These are phyloP conservation scores for Cercospora zeae-maydis DNA, from an alignment of 2,329 filamentous ascomycete species.

Conservation along the genomic window DNA sequence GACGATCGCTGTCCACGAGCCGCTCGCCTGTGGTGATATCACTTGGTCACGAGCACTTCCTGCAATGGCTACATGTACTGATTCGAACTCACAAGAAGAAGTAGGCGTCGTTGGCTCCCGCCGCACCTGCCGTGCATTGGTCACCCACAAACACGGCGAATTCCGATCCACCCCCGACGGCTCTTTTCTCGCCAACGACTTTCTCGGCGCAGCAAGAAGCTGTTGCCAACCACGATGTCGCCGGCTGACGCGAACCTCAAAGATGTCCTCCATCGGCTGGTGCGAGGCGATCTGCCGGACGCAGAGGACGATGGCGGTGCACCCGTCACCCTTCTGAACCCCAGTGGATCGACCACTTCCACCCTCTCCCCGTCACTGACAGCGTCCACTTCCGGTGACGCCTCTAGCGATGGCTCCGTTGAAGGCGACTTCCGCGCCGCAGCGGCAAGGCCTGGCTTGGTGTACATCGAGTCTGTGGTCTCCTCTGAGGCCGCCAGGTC, in stretches of 20 bases:
- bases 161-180: not conserved
- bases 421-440: not conserved
- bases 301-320: not conserved
- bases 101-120: not conserved
- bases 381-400: not conserved
- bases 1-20: not conserved
- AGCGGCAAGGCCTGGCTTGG: not conserved
- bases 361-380: not conserved
- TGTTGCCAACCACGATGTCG: not conserved
- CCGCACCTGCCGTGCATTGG: not conserved
- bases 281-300: not conserved
- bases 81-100: too few relatives aligned
- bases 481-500: not conserved
- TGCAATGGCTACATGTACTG: too few relatives aligned
- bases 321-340: not conserved
- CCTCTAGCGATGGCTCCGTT: not conserved
- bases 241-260: not conserved
- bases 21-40: too few relatives aligned
- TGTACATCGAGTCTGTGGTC: not conserved
- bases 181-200: not conserved
- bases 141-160: not conserved
- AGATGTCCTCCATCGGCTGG: not conserved
- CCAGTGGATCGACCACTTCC: not conserved
- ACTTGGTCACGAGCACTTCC: too few relatives aligned
- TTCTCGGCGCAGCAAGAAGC: not conserved